These are phyloP conservation scores for Kodamaea hsintzibuensis DNA, from an alignment of 805 yeast genomes.

Conservation along the genomic window DNA sequence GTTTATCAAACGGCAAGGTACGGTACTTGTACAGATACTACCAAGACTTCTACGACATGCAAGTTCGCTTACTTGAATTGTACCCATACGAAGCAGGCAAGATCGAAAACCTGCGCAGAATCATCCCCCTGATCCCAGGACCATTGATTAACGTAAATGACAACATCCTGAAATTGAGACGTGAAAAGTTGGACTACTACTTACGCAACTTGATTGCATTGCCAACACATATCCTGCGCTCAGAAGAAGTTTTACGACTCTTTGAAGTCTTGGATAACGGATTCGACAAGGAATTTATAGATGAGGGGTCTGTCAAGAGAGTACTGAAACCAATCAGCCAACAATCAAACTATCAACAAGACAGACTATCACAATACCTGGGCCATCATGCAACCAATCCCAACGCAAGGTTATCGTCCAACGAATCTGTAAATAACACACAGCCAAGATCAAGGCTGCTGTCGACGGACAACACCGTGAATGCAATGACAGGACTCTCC, in stretches of 20 bases:
- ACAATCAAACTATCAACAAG: conserved; percentile 49
- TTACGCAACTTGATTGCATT: conserved; percentile 60
- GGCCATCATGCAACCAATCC: conserved; percentile 21
- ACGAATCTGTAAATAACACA: conserved; percentile 23
- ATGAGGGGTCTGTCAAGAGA: conserved; percentile 17
- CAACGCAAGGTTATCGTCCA: conserved; percentile 22
- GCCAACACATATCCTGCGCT: conserved; percentile 75
- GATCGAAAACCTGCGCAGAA: conserved; percentile 70
- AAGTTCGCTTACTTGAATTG: conserved; percentile 73
- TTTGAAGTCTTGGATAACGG: conserved; percentile 63
- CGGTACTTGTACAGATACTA: conserved; percentile 83
- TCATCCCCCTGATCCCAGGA: conserved; percentile 93
- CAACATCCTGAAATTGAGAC: conserved; percentile 52
- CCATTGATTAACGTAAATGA: conserved; percentile 92
- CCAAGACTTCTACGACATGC: conserved; percentile 95
- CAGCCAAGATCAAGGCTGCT: conserved; percentile 12
- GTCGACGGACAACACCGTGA: conserved; percentile 7
- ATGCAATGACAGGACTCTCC: conserved; percentile 11
- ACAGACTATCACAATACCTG: conserved; percentile 53
- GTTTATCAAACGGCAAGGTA: conserved; percentile 63
- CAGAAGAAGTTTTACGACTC: conserved; percentile 64
- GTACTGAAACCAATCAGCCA: conserved; percentile 39
- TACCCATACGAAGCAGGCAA: conserved; percentile 95
- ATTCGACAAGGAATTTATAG: conserved; percentile 55
- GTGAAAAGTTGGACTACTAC: conserved; percentile 55